Conservation (phyloP, 2,329 filamentous ascomycete species). For the Onygena corvina region DNA sequence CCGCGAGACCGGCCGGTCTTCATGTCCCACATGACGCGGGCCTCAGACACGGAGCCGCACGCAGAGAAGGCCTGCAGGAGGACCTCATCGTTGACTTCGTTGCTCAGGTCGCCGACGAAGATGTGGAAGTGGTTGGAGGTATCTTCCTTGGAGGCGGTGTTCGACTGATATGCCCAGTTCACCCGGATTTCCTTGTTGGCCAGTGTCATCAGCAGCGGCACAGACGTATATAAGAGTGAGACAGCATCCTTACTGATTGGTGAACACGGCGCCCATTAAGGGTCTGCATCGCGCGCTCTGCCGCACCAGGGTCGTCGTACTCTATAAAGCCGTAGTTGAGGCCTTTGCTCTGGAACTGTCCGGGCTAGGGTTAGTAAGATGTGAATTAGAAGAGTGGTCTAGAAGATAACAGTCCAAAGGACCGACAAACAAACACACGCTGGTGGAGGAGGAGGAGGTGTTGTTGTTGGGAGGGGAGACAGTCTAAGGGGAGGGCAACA, state of each 20-base stretch:
- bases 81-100: constrained; percentile 96
- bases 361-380: not conserved
- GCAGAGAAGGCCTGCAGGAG: constrained; percentile 87
- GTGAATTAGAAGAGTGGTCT: not conserved
- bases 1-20: constrained; percentile 96
- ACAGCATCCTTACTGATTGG: constrained; percentile 59
- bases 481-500: constrained; percentile 7
- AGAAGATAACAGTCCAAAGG: constrained; percentile 1
- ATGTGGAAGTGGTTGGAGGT: constrained; percentile 98
- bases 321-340: constrained; percentile 99
- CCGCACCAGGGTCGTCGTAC: constrained; percentile 93
- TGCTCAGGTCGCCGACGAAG: constrained; percentile 93
- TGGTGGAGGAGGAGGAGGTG: too few species aligned
- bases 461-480: constrained; percentile 16
- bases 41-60: constrained; percentile 91
- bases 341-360: constrained; percentile 62
- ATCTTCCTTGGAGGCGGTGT: constrained; percentile 86
- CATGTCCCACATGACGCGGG: constrained; percentile 99
- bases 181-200: constrained; percentile 79
- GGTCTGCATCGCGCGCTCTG: constrained; percentile 93
- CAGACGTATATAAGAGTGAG: not conserved
- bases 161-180: constrained; percentile 99
- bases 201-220: constrained; percentile 14
- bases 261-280: constrained; percentile 91
- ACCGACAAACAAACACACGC: constrained; percentile 2